Percentiles rank a stretch among this genome's conserved stretches.
These are phyloP conservation scores for Cantharellus anzutake DNA, from an alignment of 768 basidiomycete genomes.

Conservation along the genomic window DNA sequence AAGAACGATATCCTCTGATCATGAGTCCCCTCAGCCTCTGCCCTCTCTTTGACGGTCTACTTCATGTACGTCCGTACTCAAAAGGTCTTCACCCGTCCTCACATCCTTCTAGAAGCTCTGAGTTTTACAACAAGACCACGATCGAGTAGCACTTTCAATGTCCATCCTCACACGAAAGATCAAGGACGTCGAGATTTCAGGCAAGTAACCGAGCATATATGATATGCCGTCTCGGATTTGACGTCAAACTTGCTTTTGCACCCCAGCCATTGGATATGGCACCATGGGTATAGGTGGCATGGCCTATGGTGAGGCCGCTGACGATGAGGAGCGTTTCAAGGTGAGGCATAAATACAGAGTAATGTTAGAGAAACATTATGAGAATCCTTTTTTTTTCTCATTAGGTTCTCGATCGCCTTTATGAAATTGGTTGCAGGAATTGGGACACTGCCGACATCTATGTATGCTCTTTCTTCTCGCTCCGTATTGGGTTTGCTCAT, in stretches of 20 bases:
- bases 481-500: constrained; percentile 2
- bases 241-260: not conserved
- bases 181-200: not conserved
- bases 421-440: constrained; percentile 24
- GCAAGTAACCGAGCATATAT: not conserved
- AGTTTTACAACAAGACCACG: too few species aligned
- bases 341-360: constrained; percentile 14
- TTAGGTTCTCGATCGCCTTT: constrained; percentile 26
- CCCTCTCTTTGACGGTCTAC: not conserved
- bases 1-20: too few species aligned
- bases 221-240: not conserved
- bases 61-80: not conserved
- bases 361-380: not conserved
- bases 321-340: constrained; percentile 43
- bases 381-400: not conserved
- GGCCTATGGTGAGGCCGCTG: constrained; percentile 19
- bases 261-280: constrained; percentile 34
- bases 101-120: too few species aligned
- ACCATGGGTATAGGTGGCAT: constrained; percentile 28
- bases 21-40: too few species aligned
- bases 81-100: too few species aligned
- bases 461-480: not conserved
- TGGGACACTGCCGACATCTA: constrained; percentile 21
- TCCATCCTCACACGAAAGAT: not conserved
- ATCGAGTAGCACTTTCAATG: not conserved